A percentile compares a stretch with the other conserved stretches of the same genome.
These are phyloP conservation scores for Vanilla planifolia DNA, from an alignment of 106 monocot species.

Conservation along the genomic window DNA sequence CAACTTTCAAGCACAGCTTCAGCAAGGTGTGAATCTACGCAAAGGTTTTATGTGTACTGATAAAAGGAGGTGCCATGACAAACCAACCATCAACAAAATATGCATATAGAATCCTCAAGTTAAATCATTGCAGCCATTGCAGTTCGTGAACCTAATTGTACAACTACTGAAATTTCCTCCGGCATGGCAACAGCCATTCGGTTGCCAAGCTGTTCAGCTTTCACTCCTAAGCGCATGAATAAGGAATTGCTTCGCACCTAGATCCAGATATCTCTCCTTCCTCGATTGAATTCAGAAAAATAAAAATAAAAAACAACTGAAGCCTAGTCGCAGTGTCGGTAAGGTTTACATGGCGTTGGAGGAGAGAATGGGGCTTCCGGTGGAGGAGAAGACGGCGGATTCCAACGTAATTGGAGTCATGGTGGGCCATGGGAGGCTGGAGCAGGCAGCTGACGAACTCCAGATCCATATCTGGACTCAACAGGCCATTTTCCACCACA, in stretches of 20 bases:
- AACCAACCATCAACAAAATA: neutral
- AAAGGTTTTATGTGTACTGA: neutral
- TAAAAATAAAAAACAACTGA: neutral
- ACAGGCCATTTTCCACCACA: neutral
- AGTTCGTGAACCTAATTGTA: no score
- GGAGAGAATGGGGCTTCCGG: slow-evolving; percentile 41
- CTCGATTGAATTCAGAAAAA: neutral
- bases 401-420: slow-evolving; percentile 62
- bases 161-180: no score
- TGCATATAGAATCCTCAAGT: neutral
- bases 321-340: neutral
- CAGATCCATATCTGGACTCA: slow-evolving; percentile 11
- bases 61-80: neutral
- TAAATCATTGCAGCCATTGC: neutral
- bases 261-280: slow-evolving; percentile 1
- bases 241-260: neutral
- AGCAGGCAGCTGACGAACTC: slow-evolving; percentile 76
- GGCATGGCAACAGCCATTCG: neutral
- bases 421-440: slow-evolving; percentile 50
- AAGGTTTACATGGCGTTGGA: slow-evolving; percentile 46
- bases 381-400: slow-evolving; percentile 68
- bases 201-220: neutral
- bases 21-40: no score
- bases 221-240: neutral
- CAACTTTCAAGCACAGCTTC: no score